Percentiles rank a stretch among this genome's conserved stretches.
phyloP scores from a whole-genome alignment of 2,329 filamentous ascomycete genomes.

The Sporothrix euskadiensis region DNA sequence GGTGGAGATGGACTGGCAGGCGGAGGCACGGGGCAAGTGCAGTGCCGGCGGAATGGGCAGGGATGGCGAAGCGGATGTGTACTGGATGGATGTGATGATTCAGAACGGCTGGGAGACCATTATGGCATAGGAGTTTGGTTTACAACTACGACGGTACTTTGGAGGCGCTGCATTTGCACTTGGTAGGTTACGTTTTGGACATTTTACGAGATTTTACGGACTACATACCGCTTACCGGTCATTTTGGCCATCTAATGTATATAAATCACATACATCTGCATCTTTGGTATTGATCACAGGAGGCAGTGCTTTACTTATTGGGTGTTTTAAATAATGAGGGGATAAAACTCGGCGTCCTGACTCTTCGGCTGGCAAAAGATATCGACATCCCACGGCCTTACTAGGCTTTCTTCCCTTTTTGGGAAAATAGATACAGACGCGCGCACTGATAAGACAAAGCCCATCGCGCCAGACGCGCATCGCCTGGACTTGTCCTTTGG shows the following conservation, averaged over 20 bases:
- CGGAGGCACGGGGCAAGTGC: conserved; percentile 19
- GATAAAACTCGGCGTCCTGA: conserved; percentile 5
- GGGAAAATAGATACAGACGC: background rate
- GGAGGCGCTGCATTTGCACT: background rate
- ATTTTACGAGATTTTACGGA: background rate
- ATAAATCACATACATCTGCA: background rate
- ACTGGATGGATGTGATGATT: conserved; percentile 59
- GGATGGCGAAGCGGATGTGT: conserved; percentile 44
- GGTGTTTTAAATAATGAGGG: background rate
- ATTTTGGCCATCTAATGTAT: conserved; percentile 5
- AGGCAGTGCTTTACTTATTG: background rate
- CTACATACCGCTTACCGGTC: background rate
- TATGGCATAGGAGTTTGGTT: conserved; percentile 28
- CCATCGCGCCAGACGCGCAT: background rate
- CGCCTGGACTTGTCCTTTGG: conserved; percentile 11
- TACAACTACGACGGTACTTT: background rate
- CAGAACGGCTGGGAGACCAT: conserved; percentile 57
- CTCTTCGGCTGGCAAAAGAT: background rate
- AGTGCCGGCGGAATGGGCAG: conserved; percentile 30
- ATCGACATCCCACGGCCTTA: background rate
- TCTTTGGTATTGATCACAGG: background rate
- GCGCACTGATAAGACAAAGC: background rate
- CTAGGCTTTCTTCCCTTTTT: background rate
- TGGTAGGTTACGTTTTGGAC: background rate
- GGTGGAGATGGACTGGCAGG: conserved; percentile 47